These are phyloP conservation scores for Trichoderma parareesei DNA, from an alignment of 495 filamentous ascomycete genomes.

Conservation along the genomic window DNA sequence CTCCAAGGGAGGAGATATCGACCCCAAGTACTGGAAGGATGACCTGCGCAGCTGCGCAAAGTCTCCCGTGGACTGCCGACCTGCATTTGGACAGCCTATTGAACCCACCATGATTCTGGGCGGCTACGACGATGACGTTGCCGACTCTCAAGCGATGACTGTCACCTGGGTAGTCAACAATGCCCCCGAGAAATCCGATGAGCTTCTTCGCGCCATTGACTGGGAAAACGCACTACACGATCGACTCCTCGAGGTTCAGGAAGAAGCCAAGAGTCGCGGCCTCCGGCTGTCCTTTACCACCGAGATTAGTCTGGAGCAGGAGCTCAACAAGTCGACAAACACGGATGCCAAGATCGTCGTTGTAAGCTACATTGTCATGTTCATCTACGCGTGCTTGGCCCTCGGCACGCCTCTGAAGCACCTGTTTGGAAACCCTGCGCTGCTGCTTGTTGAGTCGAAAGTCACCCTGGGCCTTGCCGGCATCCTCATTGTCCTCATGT, in stretches of 20 bases:
- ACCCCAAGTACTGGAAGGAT: slow-evolving; percentile 58
- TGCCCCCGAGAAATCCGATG: slow-evolving; percentile 59
- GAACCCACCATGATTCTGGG: slow-evolving; percentile 79
- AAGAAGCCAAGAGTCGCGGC: slow-evolving; percentile 70
- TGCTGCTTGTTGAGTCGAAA: slow-evolving; percentile 85
- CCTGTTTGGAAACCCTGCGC: slow-evolving; percentile 69
- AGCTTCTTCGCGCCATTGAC: slow-evolving; percentile 66
- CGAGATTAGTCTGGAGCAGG: slow-evolving; percentile 86
- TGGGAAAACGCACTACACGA: slow-evolving; percentile 75
- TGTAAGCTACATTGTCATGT: slow-evolving; percentile 98
- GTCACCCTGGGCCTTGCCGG: slow-evolving; percentile 88
- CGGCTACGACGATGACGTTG: slow-evolving; percentile 61
- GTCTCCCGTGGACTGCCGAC: slow-evolving; percentile 75
- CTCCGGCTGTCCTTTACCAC: slow-evolving; percentile 88
- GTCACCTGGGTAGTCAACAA: slow-evolving; percentile 97
- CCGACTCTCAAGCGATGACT: slow-evolving; percentile 70
- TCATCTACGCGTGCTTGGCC: slow-evolving; percentile 88
- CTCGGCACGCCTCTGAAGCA: slow-evolving; percentile 73
- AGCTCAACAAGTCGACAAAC: slow-evolving; percentile 93
- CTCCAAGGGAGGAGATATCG: slow-evolving; percentile 48
- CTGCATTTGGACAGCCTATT: slow-evolving; percentile 78
- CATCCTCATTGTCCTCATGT: slow-evolving; percentile 94
- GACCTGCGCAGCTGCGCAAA: slow-evolving; percentile 61
- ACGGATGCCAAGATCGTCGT: slow-evolving; percentile 96
- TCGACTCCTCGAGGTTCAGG: slow-evolving; percentile 61